Percentiles rank a stretch among this genome's conserved stretches.
Conservation (phyloP, 805 yeast genomes). For the Yarrowia sp. region DNA sequence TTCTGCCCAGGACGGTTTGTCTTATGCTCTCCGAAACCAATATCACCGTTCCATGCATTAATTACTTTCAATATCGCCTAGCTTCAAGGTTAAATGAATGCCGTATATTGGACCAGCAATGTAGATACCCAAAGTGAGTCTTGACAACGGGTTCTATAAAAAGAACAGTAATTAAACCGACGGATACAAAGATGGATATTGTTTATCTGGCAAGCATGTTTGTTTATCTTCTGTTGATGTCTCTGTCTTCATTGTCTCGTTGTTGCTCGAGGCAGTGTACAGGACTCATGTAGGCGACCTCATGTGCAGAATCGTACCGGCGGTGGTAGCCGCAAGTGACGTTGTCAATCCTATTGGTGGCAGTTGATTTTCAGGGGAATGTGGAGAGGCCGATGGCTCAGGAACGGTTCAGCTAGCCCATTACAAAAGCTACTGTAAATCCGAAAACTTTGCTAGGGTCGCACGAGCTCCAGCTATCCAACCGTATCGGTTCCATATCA, state of each 20-base stretch:
- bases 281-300: conserved; percentile 2
- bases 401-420: too few relatives aligned
- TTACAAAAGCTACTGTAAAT: too few relatives aligned
- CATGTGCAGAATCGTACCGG: neutral
- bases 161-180: too few relatives aligned
- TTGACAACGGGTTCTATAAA: too few relatives aligned
- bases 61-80: neutral
- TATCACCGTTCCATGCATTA: neutral
- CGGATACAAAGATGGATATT: too few relatives aligned
- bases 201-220: too few relatives aligned
- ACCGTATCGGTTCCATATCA: too few relatives aligned
- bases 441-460: too few relatives aligned
- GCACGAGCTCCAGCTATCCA: neutral
- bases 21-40: neutral
- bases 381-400: too few relatives aligned
- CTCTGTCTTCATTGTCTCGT: too few relatives aligned
- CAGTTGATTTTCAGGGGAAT: neutral
- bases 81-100: neutral
- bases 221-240: neutral
- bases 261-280: conserved; percentile 1
- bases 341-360: neutral
- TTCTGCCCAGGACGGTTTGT: too few relatives aligned
- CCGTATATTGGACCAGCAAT: neutral
- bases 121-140: neutral
- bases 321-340: neutral